These are phyloP conservation scores for Cercophora samala DNA, from an alignment of 495 filamentous ascomycete genomes.

Conservation along the genomic window DNA sequence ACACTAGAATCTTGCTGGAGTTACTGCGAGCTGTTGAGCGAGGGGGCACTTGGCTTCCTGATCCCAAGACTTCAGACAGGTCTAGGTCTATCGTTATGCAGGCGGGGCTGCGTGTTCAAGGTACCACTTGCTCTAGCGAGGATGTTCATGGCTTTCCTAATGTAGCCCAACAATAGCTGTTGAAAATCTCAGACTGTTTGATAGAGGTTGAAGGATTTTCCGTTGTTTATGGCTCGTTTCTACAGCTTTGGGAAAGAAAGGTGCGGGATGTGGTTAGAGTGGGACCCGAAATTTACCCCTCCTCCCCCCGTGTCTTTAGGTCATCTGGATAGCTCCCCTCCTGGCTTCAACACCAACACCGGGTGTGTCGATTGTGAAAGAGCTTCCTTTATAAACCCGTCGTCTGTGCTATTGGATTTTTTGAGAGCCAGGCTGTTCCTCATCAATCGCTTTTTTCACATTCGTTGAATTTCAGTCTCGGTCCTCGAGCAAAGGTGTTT, in stretches of 20 bases:
- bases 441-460: neutral
- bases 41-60: neutral
- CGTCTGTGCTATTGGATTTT: neutral
- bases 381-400: neutral
- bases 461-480: neutral
- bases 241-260: neutral
- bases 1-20: neutral
- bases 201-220: neutral
- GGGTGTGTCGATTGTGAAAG: neutral
- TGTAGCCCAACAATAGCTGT: neutral
- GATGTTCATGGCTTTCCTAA: neutral
- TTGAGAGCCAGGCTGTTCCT: neutral
- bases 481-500: neutral
- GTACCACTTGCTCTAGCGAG: neutral
- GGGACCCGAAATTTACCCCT: neutral
- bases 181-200: neutral
- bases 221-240: neutral
- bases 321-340: neutral
- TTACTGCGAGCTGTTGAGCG: constrained; percentile 6
- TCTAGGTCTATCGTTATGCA: neutral
- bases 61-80: neutral
- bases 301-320: neutral
- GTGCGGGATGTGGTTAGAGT: neutral
- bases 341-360: neutral
- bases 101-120: too few species aligned